phyloP scores from a whole-genome alignment of 2,329 filamentous ascomycete species.

The Emergomyces africanus region DNA sequence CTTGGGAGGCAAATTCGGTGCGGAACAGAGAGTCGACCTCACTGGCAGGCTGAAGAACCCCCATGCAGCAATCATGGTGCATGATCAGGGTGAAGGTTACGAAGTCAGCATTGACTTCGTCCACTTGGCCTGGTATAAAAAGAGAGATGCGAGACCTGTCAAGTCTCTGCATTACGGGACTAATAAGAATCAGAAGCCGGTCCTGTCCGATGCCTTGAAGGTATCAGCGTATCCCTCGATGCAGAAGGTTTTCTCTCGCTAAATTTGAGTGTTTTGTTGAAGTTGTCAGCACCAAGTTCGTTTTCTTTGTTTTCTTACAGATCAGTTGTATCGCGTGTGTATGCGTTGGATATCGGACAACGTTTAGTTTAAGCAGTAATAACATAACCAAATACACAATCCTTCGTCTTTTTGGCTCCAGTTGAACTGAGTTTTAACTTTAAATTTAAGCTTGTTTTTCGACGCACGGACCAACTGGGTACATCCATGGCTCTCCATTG shows the following conservation, averaged over 20 bases:
- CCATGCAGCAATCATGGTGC: neutral
- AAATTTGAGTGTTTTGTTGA: neutral
- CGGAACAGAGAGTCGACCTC: neutral
- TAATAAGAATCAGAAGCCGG: neutral
- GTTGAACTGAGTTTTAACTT: neutral
- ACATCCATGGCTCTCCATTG: neutral
- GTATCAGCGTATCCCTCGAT: neutral
- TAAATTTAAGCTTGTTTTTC: neutral
- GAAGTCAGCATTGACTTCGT: neutral
- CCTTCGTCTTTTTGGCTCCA: neutral
- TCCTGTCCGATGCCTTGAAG: neutral
- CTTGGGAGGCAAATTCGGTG: neutral
- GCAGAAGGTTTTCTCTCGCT: neutral
- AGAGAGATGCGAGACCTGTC: neutral
- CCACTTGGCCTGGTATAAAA: neutral
- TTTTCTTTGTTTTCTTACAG: neutral
- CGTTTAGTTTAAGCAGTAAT: neutral
- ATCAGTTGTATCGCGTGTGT: neutral
- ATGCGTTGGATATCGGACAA: neutral
- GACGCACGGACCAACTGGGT: neutral
- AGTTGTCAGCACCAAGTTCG: neutral
- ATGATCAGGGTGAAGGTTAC: constrained; percentile 1
- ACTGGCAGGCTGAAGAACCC: neutral
- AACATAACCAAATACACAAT: neutral
- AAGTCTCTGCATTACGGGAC: neutral